These are phyloP conservation scores for Paulownia fortunei DNA, from an alignment of 257 asterid species.

Conservation along the genomic window DNA sequence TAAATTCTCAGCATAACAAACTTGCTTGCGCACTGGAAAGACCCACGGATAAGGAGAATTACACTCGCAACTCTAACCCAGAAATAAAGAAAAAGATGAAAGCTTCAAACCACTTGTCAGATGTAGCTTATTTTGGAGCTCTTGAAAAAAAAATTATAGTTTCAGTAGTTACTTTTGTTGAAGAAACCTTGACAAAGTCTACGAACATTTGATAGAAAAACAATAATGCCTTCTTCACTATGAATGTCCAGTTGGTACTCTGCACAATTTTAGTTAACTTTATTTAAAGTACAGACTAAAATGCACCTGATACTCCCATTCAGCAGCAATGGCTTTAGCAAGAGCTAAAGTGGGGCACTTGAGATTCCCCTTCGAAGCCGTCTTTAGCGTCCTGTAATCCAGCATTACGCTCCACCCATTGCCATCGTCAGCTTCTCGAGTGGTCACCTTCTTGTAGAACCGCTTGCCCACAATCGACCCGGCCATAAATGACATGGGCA, in stretches of 20 bases:
- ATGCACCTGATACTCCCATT: conserved; percentile 92
- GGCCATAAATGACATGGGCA: conserved; percentile 88
- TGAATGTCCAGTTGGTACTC: too few species aligned
- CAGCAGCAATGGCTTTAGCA: conserved; percentile 92
- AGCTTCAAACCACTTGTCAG: too few species aligned
- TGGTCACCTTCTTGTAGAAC: conserved; percentile 70
- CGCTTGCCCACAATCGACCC: conserved; percentile 88
- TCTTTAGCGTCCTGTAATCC: conserved; percentile 84
- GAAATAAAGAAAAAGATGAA: too few species aligned
- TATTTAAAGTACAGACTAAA: neutral
- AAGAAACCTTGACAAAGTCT: neutral
- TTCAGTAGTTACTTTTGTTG: neutral
- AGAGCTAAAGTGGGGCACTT: conserved; percentile 79
- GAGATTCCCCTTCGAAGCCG: conserved; percentile 78
- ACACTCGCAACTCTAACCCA: neutral
- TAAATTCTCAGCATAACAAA: neutral
- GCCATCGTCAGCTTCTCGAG: conserved; percentile 87
- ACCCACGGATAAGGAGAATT: neutral
- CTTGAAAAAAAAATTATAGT: neutral
- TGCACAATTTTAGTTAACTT: too few species aligned
- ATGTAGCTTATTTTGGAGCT: neutral
- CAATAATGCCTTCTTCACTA: too few species aligned
- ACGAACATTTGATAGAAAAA: too few species aligned
- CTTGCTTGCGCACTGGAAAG: neutral
- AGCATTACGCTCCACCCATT: conserved; percentile 87